Evolutionary conservation across 208 protist genomes (phyloP).

Genomic region (Trypanosoma vivax): DNA sequence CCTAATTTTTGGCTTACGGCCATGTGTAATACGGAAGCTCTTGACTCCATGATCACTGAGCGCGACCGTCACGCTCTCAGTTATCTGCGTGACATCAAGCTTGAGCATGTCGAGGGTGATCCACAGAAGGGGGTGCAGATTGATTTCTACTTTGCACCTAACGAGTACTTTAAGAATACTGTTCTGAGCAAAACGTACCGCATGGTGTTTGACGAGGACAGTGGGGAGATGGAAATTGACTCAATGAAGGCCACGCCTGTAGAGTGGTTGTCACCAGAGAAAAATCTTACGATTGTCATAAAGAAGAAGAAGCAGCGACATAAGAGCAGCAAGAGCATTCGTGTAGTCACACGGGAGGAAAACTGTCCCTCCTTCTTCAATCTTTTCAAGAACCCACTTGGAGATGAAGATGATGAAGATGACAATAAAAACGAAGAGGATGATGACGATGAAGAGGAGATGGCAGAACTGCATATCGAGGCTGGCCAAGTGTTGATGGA

Average conservation of each 20-base stretch:
- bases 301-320: conserved; percentile 88
- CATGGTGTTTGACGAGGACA: conserved; percentile 72
- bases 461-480: conserved; percentile 73
- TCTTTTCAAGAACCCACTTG: conserved; percentile 83
- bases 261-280: conserved; percentile 65
- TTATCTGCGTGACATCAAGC: conserved; percentile 49
- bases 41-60: conserved; percentile 55
- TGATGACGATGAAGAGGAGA: conserved; percentile 38
- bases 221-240: conserved; percentile 60
- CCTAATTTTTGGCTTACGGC: conserved; percentile 84
- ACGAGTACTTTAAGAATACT: conserved; percentile 88
- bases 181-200: conserved; percentile 88
- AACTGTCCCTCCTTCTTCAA: conserved; percentile 88
- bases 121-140: conserved; percentile 67
- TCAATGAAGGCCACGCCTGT: conserved; percentile 69
- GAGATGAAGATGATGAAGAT: conserved; percentile 20
- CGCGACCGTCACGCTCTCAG: conserved; percentile 51
- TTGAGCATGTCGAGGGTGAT: conserved; percentile 40
- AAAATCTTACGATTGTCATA: conserved; percentile 79
- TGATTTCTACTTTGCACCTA: conserved; percentile 82
- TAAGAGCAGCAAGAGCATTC: conserved; percentile 79
- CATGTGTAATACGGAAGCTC: conserved; percentile 41
- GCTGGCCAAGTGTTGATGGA: conserved; percentile 67
- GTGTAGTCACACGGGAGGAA: conserved; percentile 78
- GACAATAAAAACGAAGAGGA: conserved; percentile 25